Percentiles rank a stretch among this genome's conserved stretches.
phyloP scores from a whole-genome alignment of 2,329 filamentous ascomycete species.

The Ophiocordyceps unilateralis region DNA sequence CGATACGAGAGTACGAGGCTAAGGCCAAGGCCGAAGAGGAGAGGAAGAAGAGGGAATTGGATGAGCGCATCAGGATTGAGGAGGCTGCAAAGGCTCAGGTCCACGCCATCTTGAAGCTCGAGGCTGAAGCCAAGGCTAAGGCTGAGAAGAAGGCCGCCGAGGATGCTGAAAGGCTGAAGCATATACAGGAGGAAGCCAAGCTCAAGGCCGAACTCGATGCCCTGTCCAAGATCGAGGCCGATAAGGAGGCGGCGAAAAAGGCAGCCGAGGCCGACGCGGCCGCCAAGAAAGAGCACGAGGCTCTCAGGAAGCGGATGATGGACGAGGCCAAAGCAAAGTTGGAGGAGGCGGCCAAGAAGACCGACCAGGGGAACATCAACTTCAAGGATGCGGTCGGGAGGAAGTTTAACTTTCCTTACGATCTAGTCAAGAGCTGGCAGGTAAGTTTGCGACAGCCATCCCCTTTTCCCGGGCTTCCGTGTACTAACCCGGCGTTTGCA shows the following conservation, averaged over 20 bases:
- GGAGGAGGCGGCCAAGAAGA: constrained; percentile 29
- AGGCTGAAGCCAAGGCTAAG: constrained; percentile 22
- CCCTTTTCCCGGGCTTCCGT: background rate
- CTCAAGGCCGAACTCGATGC: constrained; percentile 21
- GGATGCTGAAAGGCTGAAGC: constrained; percentile 21
- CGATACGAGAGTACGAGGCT: constrained; percentile 19
- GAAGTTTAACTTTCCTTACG: constrained; percentile 84
- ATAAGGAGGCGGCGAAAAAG: constrained; percentile 22
- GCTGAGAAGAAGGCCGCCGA: constrained; percentile 24
- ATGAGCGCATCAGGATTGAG: constrained; percentile 25
- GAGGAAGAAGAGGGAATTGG: constrained; percentile 20
- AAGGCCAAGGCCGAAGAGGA: constrained; percentile 26
- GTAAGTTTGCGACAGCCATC: constrained; percentile 29
- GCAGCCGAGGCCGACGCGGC: constrained; percentile 23
- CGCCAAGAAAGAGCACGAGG: constrained; percentile 40
- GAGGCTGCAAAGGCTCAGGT: constrained; percentile 25
- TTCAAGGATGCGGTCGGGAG: constrained; percentile 86
- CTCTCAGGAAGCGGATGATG: constrained; percentile 39
- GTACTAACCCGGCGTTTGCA: constrained; percentile 15
- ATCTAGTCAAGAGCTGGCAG: constrained; percentile 68
- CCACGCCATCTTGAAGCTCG: constrained; percentile 23
- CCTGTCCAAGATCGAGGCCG: constrained; percentile 20
- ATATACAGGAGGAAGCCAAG: constrained; percentile 20
- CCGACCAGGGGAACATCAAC: constrained; percentile 58
- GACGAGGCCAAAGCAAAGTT: constrained; percentile 34